Evolutionary conservation across 2,329 filamentous ascomycete genomes (phyloP).

Genomic region (Dactylellina cionopaga): DNA sequence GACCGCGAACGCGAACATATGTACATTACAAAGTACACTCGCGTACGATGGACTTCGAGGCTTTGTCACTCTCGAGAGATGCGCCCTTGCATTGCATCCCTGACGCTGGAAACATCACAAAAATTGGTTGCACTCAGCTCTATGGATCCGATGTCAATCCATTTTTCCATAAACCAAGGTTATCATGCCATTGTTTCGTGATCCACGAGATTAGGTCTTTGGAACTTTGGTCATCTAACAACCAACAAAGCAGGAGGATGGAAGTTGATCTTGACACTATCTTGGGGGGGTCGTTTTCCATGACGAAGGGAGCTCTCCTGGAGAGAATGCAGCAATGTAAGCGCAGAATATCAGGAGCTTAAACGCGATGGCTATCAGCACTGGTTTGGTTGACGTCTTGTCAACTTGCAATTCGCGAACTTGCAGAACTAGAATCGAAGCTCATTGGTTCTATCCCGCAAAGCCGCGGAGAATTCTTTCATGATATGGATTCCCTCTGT

Average conservation of each 20-base stretch:
- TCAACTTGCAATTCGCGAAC: conserved; percentile 40
- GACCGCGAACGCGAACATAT: too few species aligned
- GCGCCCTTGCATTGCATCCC: not conserved
- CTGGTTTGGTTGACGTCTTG: conserved; percentile 23
- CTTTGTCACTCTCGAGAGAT: not conserved
- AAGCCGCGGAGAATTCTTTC: conserved; percentile 49
- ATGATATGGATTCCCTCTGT: conserved; percentile 8
- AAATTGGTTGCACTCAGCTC: too few species aligned
- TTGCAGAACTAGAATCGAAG: conserved; percentile 14
- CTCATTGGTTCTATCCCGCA: conserved; percentile 41
- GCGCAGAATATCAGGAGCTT: conserved; percentile 44
- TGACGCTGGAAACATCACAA: not conserved
- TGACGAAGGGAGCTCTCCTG: conserved; percentile 23
- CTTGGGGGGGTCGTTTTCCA: conserved; percentile 9
- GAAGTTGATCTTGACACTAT: conserved; percentile 7
- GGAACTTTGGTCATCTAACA: conserved; percentile 1
- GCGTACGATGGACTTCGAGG: not conserved
- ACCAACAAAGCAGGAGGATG: conserved; percentile 42
- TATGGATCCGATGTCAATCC: too few species aligned
- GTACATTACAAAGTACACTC: too few species aligned
- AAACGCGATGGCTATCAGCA: conserved; percentile 42
- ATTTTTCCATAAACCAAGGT: not conserved
- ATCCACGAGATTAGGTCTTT: conserved; percentile 17
- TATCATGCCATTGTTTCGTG: conserved; percentile 26
- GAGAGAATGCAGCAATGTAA: conserved; percentile 33